Evolutionary conservation across 2,329 filamentous ascomycete genomes (phyloP), one percentile per base, ranked within the genome.

Genomic region (Seiridium unicorne): DNA sequence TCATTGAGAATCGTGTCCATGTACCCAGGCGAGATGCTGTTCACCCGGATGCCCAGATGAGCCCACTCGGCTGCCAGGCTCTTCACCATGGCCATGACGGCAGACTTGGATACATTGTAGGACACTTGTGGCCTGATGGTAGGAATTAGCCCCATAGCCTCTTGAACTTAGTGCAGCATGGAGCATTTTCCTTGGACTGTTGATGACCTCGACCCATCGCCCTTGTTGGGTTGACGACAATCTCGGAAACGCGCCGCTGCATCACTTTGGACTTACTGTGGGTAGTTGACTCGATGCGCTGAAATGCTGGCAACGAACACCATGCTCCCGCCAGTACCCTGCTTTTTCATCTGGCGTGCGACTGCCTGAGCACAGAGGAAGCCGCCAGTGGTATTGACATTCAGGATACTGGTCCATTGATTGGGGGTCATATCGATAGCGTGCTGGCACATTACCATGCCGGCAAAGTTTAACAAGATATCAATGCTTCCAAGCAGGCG

Each of bases 1-100:
- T 86, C 86, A 67, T 92, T 93, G 53, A 93, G 73, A 10, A 91
- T 84, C 0, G 89, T 92, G 67, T 91, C 89, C 86, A 92, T 91
- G 66, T 93, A 93, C 0, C 90, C 90, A 0, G 90, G 90, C 44
- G 82, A 86, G 49, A 93, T 80, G 18, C 80, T 84, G 66, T 93
- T 93, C 4, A 90, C 86, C 3, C 88, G 75, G 62, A 93, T 90
- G 0, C 90, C 90, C 69, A 88, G 82, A 1, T 78, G 74, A 1
- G 87, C 87, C 90, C 89, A 93, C 72, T 93, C 90, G 0, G 87
- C 89, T 0, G 89, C 90, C 13, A 93, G 74, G 42, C 80, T 87
- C 63, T 81, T 84, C 55, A 85, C 87, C 65, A 92, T 71, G 55
- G 84, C 82, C 36, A 89, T 66, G 1, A 93, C 72, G 0, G 84